Base-by-base conservation (phyloP, 2,329 filamentous ascomycete species). In the Colletotrichum navitas region DNA sequence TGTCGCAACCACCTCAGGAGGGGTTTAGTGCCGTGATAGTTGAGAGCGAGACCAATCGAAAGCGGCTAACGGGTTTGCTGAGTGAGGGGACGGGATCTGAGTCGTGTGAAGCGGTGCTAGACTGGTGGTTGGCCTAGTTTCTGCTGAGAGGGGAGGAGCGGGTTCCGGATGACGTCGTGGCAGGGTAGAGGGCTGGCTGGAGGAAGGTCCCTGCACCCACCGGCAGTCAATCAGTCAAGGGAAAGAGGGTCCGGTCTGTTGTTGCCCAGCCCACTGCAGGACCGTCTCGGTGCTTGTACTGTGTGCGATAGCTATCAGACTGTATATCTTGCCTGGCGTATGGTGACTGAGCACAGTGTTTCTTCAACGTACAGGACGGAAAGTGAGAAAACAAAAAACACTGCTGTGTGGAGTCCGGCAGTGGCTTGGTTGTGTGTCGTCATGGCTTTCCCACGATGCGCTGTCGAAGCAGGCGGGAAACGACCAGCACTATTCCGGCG, bases 371-470 rank as follows among this genome's bases (percentile, higher is more conserved):
- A 11, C n/a, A 47, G 11, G 45, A 24, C 45, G 18, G 7, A 21
- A 45, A 45, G 21, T n/a, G 8, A 47, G n/a, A 21, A n/a, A 45
- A 49, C 10, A n/a, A 14, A 16, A 12, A 14, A 2, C 12, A 21
- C 24, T 18, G 21, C 18, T 21, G 32, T 16, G 49, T 62, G 66
- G 62, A 34, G 36, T 14, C 49, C 62, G 66, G 66, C 62, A 73
- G 62, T 73, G 70, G 70, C 67, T 66, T 62, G 58, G 70, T 62
- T 36, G 34, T 36, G 70, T 73, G 70, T 73, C 70, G 71, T 73
- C 71, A 73, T 73, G 66, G 60, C 21, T 36, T 36, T 36, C 34
- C 49, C 63, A 71, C 68, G 43, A 71, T 71, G 68, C 34, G 63
- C 68, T 71, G 68, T 67, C 36, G 56, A 55, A 63, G 36, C 29